A percentile compares a stretch with the other conserved stretches of the same genome.
These are phyloP conservation scores for Erodium maritimum DNA, from an alignment of 345 rosid species.

Conservation along the genomic window DNA sequence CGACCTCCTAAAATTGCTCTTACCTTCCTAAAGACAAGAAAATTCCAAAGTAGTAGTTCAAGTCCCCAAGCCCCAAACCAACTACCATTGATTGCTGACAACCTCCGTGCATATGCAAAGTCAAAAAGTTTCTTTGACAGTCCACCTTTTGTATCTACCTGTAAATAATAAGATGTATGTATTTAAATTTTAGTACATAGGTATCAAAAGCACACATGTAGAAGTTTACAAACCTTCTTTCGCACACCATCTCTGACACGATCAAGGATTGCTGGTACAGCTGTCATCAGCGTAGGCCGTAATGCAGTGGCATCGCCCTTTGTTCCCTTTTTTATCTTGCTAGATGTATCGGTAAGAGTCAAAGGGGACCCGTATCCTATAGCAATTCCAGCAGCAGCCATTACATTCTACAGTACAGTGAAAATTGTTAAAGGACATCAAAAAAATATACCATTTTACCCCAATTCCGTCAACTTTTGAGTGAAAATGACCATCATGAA, in stretches of 20 bases:
- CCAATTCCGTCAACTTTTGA: too few relatives aligned
- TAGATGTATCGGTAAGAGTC: slow-evolving; percentile 93
- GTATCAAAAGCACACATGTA: not conserved
- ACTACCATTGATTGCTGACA: slow-evolving; percentile 88
- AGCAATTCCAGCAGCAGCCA: slow-evolving; percentile 78
- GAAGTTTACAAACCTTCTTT: slow-evolving; percentile 52
- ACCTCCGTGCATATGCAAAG: slow-evolving; percentile 78
- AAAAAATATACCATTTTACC: too few relatives aligned
- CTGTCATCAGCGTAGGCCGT: slow-evolving; percentile 83
- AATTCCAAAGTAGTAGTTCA: slow-evolving; percentile 71
- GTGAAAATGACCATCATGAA: too few relatives aligned
- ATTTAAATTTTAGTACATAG: slow-evolving; percentile 4
- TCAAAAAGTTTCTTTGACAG: slow-evolving; percentile 65
- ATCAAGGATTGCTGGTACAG: slow-evolving; percentile 99
- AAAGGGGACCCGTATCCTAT: slow-evolving; percentile 94
- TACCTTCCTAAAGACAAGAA: slow-evolving; percentile 77
- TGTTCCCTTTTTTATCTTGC: slow-evolving; percentile 83
- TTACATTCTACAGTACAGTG: slow-evolving; percentile 43
- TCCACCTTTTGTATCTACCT: slow-evolving; percentile 89
- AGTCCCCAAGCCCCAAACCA: slow-evolving; percentile 98
- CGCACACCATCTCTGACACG: slow-evolving; percentile 96
- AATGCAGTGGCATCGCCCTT: slow-evolving; percentile 78
- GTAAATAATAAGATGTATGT: slow-evolving; percentile 10
- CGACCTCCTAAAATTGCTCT: slow-evolving; percentile 82
- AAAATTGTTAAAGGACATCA: slow-evolving; percentile 7